A percentile compares a stretch with the other conserved stretches of the same genome.
Conservation (phyloP, 345 rosid genomes). For the Ceriops decandra region DNA sequence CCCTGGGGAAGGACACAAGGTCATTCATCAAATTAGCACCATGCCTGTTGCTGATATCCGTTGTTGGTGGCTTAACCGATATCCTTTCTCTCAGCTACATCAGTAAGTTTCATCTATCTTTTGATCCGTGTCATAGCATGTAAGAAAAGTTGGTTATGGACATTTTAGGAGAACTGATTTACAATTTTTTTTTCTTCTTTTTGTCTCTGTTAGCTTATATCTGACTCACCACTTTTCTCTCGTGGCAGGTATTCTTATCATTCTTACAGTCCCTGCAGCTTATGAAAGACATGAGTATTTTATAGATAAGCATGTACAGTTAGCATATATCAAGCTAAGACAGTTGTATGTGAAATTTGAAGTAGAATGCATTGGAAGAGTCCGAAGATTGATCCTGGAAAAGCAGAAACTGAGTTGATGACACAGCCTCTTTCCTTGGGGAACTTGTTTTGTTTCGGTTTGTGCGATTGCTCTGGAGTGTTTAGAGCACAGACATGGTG, state of each 20-base stretch:
- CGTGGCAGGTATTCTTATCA: constrained; percentile 55
- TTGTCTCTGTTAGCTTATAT: background rate
- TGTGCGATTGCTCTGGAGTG: no score
- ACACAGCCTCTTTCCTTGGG: no score
- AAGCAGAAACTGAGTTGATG: constrained; percentile 53
- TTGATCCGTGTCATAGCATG: background rate
- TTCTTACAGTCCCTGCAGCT: constrained; percentile 66
- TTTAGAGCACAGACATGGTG: no score
- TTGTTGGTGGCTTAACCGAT: constrained; percentile 68
- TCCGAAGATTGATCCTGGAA: constrained; percentile 49
- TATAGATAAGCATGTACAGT: constrained; percentile 40
- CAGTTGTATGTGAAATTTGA: constrained; percentile 47
- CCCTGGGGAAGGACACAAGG: constrained; percentile 66
- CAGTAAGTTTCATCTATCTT: constrained; percentile 42
- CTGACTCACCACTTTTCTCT: background rate
- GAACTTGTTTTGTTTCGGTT: no score
- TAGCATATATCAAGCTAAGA: constrained; percentile 31
- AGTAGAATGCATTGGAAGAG: constrained; percentile 30
- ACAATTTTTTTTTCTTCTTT: background rate
- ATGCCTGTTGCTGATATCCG: constrained; percentile 52
- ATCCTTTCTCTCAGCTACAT: constrained; percentile 66
- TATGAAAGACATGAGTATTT: constrained; percentile 63
- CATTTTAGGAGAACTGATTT: background rate
- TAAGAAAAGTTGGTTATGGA: no score
- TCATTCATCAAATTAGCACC: constrained; percentile 56